These are phyloP conservation scores for Odontarrhena argentea DNA, from an alignment of 345 rosid species.

Conservation along the genomic window DNA sequence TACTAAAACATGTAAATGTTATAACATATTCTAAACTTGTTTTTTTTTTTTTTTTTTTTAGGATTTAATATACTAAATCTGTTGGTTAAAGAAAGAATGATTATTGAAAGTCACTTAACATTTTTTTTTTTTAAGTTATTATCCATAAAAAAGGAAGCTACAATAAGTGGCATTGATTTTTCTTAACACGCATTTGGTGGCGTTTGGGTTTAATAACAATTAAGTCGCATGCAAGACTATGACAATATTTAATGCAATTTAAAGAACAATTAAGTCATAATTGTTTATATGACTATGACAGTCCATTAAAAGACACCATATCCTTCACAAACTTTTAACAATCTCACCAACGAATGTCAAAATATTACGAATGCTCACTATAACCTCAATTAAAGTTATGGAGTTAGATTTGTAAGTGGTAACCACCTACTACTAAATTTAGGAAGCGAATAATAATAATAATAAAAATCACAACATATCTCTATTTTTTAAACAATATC, in stretches of 20 bases:
- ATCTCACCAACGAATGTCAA: slow-evolving; percentile 32
- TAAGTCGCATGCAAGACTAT: slow-evolving; percentile 28
- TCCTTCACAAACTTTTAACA: slow-evolving; percentile 17
- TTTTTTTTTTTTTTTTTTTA: no score
- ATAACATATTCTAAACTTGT: no score
- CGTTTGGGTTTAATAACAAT: slow-evolving; percentile 25
- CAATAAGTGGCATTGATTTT: neutral
- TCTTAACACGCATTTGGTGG: slow-evolving; percentile 28
- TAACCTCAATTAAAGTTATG: neutral
- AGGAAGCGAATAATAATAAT: neutral
- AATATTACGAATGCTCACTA: slow-evolving; percentile 29
- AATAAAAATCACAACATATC: no score
- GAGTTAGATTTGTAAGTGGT: neutral
- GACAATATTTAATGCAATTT: slow-evolving; percentile 28
- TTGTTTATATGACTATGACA: slow-evolving; percentile 18
- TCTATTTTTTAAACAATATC: no score
- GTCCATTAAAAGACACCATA: slow-evolving; percentile 19
- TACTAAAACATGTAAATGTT: no score
- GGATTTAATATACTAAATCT: no score
- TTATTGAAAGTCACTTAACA: no score
- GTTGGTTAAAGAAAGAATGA: no score
- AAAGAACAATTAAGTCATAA: slow-evolving; percentile 31
- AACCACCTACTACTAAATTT: neutral
- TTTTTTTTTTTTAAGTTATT: no score
- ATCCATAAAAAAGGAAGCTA: neutral